Evolutionary conservation across 208 protist genomes (phyloP).

Genomic region (Phytomonas serpens): DNA sequence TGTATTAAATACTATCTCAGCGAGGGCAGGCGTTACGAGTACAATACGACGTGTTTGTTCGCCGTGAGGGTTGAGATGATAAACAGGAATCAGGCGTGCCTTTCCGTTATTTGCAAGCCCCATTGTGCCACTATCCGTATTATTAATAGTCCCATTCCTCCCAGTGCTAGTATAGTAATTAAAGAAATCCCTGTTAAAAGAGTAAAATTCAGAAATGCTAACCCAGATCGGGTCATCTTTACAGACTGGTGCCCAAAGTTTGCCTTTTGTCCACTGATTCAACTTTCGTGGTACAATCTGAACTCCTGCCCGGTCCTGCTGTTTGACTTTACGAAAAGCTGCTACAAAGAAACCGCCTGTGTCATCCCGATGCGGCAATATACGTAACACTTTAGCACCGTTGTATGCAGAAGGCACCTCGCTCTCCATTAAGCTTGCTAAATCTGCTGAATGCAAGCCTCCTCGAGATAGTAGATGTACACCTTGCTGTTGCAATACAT

Average conservation of each 20-base stretch:
- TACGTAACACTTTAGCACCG: conserved; percentile 66
- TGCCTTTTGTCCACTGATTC: conserved; percentile 86
- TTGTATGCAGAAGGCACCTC: conserved; percentile 49
- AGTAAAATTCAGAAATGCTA: conserved; percentile 71
- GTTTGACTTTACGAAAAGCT: conserved; percentile 68
- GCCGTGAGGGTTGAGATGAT: conserved; percentile 82
- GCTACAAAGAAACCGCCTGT: conserved; percentile 90
- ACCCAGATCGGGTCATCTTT: conserved; percentile 57
- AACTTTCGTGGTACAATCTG: conserved; percentile 49
- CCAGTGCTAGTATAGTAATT: conserved; percentile 10
- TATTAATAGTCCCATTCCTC: not conserved
- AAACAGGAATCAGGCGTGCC: conserved; percentile 63
- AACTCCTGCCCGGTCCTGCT: conserved; percentile 17
- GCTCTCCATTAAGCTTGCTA: conserved; percentile 31
- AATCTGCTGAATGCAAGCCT: conserved; percentile 40
- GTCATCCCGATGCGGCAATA: conserved; percentile 83
- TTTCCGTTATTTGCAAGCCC: not conserved
- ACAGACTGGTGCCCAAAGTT: conserved; percentile 67
- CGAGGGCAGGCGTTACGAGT: conserved; percentile 59
- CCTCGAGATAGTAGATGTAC: conserved; percentile 48
- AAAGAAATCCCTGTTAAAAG: conserved; percentile 28
- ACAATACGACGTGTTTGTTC: conserved; percentile 65
- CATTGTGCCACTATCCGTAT: not conserved
- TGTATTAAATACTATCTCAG: conserved; percentile 58
- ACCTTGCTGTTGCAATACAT: conserved; percentile 32